Conservation (phyloP, 352 stramenopile species). For the Aphanomyces euteiches region DNA sequence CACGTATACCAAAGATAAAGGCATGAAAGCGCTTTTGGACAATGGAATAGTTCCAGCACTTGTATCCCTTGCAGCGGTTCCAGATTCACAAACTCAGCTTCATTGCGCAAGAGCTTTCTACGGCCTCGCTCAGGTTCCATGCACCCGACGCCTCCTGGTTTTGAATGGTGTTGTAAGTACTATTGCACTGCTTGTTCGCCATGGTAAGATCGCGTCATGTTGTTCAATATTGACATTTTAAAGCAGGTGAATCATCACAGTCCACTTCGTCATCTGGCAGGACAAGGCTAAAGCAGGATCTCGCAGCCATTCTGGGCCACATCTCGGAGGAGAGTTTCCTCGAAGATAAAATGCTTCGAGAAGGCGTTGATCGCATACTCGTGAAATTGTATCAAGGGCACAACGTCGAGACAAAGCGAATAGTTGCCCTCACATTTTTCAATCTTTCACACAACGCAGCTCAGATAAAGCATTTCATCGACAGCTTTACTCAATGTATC, state of each 20-base stretch:
- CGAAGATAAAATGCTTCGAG: conserved; percentile 57
- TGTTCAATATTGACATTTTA: background rate
- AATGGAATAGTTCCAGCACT: conserved; percentile 69
- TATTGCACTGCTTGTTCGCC: conserved; percentile 50
- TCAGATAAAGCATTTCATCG: conserved; percentile 62
- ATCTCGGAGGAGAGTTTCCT: conserved; percentile 57
- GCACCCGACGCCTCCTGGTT: conserved; percentile 56
- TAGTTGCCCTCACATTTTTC: conserved; percentile 61
- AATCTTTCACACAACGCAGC: conserved; percentile 59
- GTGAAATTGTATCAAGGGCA: conserved; percentile 43
- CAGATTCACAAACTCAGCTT: conserved; percentile 47
- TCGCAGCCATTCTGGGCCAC: conserved; percentile 61
- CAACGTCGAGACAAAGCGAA: conserved; percentile 60
- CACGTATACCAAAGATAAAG: conserved; percentile 6
- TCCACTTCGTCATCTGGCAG: conserved; percentile 3
- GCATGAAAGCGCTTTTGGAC: conserved; percentile 46
- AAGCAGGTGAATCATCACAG: background rate
- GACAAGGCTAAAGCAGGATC: conserved; percentile 45
- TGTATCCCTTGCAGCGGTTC: conserved; percentile 42
- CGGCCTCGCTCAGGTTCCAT: conserved; percentile 45
- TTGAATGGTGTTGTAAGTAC: conserved; percentile 44
- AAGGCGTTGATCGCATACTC: conserved; percentile 64
- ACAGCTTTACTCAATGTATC: conserved; percentile 52
- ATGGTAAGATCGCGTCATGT: conserved; percentile 19
- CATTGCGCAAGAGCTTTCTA: conserved; percentile 73